Evolutionary conservation across 1,139 yeast genomes (phyloP).

Genomic region (Hemisphaericaspora xylofermentans): DNA sequence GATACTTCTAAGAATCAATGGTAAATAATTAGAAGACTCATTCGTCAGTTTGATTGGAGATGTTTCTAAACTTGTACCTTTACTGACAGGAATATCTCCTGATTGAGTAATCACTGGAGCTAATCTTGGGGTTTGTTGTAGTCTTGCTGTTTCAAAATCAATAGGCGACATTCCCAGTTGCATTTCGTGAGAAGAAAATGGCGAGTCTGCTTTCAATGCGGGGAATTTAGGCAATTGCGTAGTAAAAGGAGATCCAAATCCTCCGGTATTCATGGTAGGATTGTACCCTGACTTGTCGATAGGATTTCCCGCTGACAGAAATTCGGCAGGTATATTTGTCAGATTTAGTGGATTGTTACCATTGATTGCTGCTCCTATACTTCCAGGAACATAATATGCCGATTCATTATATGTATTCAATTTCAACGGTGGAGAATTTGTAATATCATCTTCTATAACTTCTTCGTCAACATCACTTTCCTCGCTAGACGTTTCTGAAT

Average conservation of each 20-base stretch:
- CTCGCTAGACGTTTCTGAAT: slow-evolving; percentile 23
- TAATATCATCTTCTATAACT: slow-evolving; percentile 14
- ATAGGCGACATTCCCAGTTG: slow-evolving; percentile 21
- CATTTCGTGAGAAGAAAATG: slow-evolving; percentile 26
- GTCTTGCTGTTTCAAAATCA: slow-evolving; percentile 17
- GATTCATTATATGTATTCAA: slow-evolving; percentile 27
- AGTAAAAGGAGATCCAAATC: slow-evolving; percentile 27
- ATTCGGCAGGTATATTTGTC: neutral
- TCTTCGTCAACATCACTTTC: slow-evolving; percentile 37
- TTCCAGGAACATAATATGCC: slow-evolving; percentile 5
- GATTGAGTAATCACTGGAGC: slow-evolving; percentile 1
- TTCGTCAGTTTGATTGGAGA: slow-evolving; percentile 17
- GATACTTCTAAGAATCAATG: slow-evolving; percentile 61
- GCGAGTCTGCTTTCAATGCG: slow-evolving; percentile 28
- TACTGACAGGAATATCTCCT: neutral
- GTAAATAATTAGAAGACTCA: slow-evolving; percentile 56
- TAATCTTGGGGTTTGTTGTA: slow-evolving; percentile 12
- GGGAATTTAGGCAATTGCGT: slow-evolving; percentile 15
- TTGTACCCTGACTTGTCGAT: slow-evolving; percentile 3
- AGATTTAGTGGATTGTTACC: slow-evolving; percentile 1
- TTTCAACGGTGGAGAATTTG: slow-evolving; percentile 29
- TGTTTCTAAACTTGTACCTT: slow-evolving; percentile 1
- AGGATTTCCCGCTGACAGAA: neutral
- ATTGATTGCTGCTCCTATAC: neutral
- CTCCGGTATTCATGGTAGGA: slow-evolving; percentile 18